Percentiles rank a stretch among this genome's conserved stretches.
Conservation (phyloP, 345 rosid species). For the Ricinus communis region DNA sequence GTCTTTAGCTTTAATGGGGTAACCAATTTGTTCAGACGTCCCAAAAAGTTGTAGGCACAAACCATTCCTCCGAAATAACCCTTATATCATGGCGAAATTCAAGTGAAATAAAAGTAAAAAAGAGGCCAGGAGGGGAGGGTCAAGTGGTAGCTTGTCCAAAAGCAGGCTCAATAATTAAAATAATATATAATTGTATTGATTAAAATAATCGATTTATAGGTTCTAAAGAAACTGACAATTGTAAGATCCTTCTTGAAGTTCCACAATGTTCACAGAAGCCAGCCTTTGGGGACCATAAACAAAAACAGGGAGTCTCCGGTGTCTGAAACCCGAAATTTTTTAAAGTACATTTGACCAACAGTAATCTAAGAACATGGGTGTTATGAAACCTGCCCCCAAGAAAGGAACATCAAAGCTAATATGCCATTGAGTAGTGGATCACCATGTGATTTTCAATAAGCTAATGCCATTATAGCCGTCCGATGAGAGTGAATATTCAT, state of each 20-base stretch:
- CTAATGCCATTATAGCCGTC: too few relatives aligned
- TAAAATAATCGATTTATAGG: background rate
- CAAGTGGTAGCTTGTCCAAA: too few relatives aligned
- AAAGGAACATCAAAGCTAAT: slow-evolving; percentile 5
- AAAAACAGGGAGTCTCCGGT: background rate
- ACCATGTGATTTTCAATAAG: too few relatives aligned
- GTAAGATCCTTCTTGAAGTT: slow-evolving; percentile 25
- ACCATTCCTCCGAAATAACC: background rate
- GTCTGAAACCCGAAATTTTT: slow-evolving; percentile 8
- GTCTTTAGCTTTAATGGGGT: too few relatives aligned
- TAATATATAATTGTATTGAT: background rate
- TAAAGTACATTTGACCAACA: background rate
- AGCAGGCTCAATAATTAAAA: too few relatives aligned
- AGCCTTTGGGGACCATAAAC: too few relatives aligned
- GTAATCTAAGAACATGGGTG: slow-evolving; percentile 12
- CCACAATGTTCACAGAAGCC: background rate
- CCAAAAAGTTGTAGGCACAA: background rate
- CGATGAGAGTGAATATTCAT: too few relatives aligned
- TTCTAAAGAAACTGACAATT: background rate
- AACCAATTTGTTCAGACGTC: too few relatives aligned
- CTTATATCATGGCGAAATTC: background rate
- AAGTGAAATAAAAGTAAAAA: background rate
- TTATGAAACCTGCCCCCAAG: slow-evolving; percentile 8
- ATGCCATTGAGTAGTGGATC: too few relatives aligned
- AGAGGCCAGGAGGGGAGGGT: too few relatives aligned